Percentiles rank a stretch among this genome's conserved stretches.
phyloP scores from a whole-genome alignment of 495 filamentous ascomycete genomes.

The Daldinia caldariorum region DNA sequence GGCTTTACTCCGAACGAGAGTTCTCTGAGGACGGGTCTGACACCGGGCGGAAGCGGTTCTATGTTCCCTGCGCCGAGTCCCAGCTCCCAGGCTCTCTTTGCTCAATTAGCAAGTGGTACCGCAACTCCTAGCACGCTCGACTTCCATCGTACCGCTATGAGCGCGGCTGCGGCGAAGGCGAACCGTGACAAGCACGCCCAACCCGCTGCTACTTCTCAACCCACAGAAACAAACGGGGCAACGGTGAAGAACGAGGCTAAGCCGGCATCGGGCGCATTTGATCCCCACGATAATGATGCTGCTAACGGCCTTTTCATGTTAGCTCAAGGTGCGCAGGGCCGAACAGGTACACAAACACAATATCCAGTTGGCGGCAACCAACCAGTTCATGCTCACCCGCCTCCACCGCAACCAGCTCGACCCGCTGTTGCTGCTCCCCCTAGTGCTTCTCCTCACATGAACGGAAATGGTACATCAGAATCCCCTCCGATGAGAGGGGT shows the following conservation, averaged over 20 bases:
- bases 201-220: constrained; percentile 57
- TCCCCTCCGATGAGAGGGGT: constrained; percentile 61
- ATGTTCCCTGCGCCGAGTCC: constrained; percentile 97
- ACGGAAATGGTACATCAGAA: constrained; percentile 55
- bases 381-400: constrained; percentile 51
- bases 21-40: constrained; percentile 88
- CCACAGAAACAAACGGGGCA: constrained; percentile 57
- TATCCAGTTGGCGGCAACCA: constrained; percentile 63
- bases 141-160: constrained; percentile 92
- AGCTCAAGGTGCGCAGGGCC: constrained; percentile 77
- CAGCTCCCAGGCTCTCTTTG: constrained; percentile 81
- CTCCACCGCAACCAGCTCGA: constrained; percentile 49
- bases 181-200: constrained; percentile 57
- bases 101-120: constrained; percentile 79
- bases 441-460: constrained; percentile 64
- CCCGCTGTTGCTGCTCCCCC: constrained; percentile 40
- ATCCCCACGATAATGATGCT: constrained; percentile 91
- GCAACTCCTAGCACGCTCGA: constrained; percentile 91
- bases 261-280: constrained; percentile 68
- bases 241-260: constrained; percentile 56
- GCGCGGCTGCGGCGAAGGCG: constrained; percentile 71
- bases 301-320: constrained; percentile 95
- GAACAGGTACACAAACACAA: constrained; percentile 67
- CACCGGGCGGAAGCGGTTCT: constrained; percentile 93
- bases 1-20: constrained; percentile 98